phyloP scores from a whole-genome alignment of 805 yeast species.

The Suhomyces canberraensis region DNA sequence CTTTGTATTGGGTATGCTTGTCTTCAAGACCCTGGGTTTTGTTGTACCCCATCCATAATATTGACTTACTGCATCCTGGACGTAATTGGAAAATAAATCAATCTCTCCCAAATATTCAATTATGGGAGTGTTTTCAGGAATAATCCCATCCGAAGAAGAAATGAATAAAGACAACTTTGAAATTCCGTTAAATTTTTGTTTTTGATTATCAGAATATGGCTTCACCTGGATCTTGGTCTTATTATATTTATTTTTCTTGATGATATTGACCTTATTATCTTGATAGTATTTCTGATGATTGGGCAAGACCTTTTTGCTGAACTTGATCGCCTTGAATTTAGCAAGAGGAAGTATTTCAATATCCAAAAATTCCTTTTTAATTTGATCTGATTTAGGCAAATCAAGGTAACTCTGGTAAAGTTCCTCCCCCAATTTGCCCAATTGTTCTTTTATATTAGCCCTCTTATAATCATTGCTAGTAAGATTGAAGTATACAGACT shows the following conservation, averaged over 20 bases:
- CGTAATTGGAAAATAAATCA: conserved; percentile 61
- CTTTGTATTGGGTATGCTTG: conserved; percentile 4
- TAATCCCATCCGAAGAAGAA: conserved; percentile 16
- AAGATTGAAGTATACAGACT: conserved; percentile 49
- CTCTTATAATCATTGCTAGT: conserved; percentile 45
- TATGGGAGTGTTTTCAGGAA: conserved; percentile 50
- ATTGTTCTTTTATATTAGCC: conserved; percentile 23
- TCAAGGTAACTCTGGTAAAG: conserved; percentile 10
- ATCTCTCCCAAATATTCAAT: conserved; percentile 73
- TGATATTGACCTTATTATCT: conserved; percentile 31
- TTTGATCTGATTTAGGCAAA: conserved; percentile 7
- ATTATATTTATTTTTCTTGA: conserved; percentile 18
- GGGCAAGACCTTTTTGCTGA: conserved; percentile 31
- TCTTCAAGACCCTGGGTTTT: conserved; percentile 36
- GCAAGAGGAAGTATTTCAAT: conserved; percentile 21
- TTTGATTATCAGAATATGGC: conserved; percentile 55
- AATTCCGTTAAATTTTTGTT: conserved; percentile 63
- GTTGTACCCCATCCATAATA: conserved; percentile 72
- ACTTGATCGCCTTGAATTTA: conserved; percentile 27
- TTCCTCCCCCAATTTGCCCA: conserved; percentile 20
- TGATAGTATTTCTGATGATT: conserved; percentile 28
- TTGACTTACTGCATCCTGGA: conserved; percentile 66
- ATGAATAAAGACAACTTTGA: conserved; percentile 63
- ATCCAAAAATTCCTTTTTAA: conserved; percentile 4
- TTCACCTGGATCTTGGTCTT: conserved; percentile 46